Conservation (phyloP, 805 yeast species). For the Metschnikowia shivogae region DNA sequence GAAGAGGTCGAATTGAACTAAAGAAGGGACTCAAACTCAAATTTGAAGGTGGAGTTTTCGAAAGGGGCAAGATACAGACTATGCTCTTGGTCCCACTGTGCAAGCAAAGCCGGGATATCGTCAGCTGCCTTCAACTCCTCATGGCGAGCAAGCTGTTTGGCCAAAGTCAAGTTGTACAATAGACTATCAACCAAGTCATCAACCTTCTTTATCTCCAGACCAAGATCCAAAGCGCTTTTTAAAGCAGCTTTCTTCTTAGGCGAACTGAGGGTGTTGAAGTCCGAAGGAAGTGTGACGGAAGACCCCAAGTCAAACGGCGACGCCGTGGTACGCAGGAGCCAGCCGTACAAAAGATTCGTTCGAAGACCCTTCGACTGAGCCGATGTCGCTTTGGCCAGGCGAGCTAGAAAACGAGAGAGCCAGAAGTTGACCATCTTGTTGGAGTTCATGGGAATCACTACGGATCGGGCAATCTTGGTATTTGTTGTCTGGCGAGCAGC, state of each 20-base stretch:
- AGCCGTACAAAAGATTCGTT: slow-evolving; percentile 11
- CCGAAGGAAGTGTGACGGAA: slow-evolving; percentile 3
- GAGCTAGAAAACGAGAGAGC: slow-evolving; percentile 31
- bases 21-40: not conserved
- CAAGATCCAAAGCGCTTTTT: slow-evolving; percentile 6
- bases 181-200: slow-evolving; percentile 67
- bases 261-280: slow-evolving; percentile 5
- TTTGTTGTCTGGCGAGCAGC: slow-evolving; percentile 17
- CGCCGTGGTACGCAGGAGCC: slow-evolving; percentile 11
- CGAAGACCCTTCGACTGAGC: slow-evolving; percentile 13
- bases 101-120: slow-evolving; percentile 1
- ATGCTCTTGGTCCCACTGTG: slow-evolving; percentile 14
- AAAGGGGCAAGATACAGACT: slow-evolving; percentile 8
- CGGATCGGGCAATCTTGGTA: slow-evolving; percentile 8
- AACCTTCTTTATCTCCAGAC: slow-evolving; percentile 34
- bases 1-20: no score
- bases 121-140: slow-evolving; percentile 4
- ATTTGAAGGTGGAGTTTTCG: not conserved
- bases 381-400: slow-evolving; percentile 8
- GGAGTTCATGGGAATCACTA: slow-evolving; percentile 35
- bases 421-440: slow-evolving; percentile 36
- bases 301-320: slow-evolving; percentile 12
- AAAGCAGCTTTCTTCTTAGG: slow-evolving; percentile 8
- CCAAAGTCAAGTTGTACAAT: slow-evolving; percentile 44
- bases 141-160: slow-evolving; percentile 12